Percentiles rank a stretch among this genome's conserved stretches.
phyloP scores from a whole-genome alignment of 2,329 filamentous ascomycete genomes.

The Plectosphaerella cucumerina region DNA sequence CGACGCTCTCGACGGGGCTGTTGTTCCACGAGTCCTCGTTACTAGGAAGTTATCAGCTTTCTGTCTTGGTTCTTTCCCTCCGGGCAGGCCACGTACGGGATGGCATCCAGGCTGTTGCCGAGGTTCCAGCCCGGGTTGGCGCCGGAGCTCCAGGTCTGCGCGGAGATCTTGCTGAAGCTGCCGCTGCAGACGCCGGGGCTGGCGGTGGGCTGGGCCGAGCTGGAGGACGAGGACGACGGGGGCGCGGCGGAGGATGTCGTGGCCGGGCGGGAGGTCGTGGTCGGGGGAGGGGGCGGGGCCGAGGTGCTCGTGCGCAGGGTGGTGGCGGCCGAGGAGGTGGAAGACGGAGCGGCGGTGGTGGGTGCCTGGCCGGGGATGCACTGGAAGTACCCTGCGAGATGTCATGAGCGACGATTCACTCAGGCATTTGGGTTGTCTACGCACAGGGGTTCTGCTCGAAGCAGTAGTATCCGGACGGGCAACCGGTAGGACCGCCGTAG shows the following conservation, averaged over 20 bases:
- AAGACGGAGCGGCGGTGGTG: conserved; percentile 1
- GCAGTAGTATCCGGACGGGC: conserved; percentile 8
- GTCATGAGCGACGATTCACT: background rate
- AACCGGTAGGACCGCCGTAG: conserved; percentile 9
- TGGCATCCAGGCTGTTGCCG: conserved; percentile 50
- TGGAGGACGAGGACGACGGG: background rate
- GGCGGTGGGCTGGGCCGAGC: background rate
- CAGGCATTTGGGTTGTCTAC: background rate
- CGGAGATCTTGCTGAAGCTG: conserved; percentile 40
- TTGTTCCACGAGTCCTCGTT: conserved; percentile 58
- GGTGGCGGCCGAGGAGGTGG: background rate
- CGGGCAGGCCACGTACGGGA: background rate
- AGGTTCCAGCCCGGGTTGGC: conserved; percentile 57
- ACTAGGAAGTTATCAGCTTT: conserved; percentile 27
- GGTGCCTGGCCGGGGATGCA: conserved; percentile 8
- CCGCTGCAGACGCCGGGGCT: conserved; percentile 26
- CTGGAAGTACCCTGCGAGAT: conserved; percentile 8
- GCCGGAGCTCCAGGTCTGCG: conserved; percentile 37
- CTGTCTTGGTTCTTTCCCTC: conserved; percentile 27
- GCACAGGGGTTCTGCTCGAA: conserved; percentile 6
- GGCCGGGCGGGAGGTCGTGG: background rate
- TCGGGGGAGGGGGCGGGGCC: background rate
- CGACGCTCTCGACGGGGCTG: conserved; percentile 39
- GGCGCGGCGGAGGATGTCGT: conserved; percentile 3
- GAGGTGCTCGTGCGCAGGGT: background rate